A percentile compares a stretch with the other conserved stretches of the same genome.
phyloP scores from a whole-genome alignment of 2,329 filamentous ascomycete species.

The Phyllosticta paracitricarpa region DNA sequence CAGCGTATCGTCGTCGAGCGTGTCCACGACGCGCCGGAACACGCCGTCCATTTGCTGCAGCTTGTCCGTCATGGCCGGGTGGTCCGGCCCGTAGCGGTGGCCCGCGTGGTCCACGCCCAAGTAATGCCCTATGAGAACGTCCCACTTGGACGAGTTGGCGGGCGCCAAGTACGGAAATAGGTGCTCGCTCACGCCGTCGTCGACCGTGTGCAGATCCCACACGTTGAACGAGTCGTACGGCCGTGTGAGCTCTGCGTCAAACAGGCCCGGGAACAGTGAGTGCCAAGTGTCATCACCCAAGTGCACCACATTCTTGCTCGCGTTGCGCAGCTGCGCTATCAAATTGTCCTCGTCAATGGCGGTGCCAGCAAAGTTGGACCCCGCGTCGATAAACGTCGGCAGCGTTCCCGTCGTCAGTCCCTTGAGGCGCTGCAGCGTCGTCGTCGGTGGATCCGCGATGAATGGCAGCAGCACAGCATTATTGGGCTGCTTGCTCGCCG shows the following conservation, averaged over 20 bases:
- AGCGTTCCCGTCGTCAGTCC: constrained; percentile 90
- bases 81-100: constrained; percentile 88
- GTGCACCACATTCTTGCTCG: constrained; percentile 74
- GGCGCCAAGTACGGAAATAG: constrained; percentile 71
- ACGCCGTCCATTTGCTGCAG: constrained; percentile 83
- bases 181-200: constrained; percentile 88
- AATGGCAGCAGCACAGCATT: constrained; percentile 89
- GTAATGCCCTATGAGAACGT: constrained; percentile 89
- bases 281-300: constrained; percentile 98
- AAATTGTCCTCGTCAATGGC: constrained; percentile 90
- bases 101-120: constrained; percentile 95
- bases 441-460: constrained; percentile 92
- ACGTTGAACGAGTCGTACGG: constrained; percentile 98
- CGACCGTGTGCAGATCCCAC: constrained; percentile 93
- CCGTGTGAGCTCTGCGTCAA: constrained; percentile 73
- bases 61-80: constrained; percentile 84
- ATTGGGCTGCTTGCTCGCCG: constrained; percentile 59
- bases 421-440: constrained; percentile 85
- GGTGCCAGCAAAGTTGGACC: constrained; percentile 90
- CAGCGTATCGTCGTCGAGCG: constrained; percentile 74
- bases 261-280: constrained; percentile 84
- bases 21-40: constrained; percentile 58
- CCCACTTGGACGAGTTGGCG: constrained; percentile 63
- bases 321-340: constrained; percentile 52
- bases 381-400: constrained; percentile 87